phyloP scores from a whole-genome alignment of 192 early-diverging fungal genomes.

The Podila horticola region DNA sequence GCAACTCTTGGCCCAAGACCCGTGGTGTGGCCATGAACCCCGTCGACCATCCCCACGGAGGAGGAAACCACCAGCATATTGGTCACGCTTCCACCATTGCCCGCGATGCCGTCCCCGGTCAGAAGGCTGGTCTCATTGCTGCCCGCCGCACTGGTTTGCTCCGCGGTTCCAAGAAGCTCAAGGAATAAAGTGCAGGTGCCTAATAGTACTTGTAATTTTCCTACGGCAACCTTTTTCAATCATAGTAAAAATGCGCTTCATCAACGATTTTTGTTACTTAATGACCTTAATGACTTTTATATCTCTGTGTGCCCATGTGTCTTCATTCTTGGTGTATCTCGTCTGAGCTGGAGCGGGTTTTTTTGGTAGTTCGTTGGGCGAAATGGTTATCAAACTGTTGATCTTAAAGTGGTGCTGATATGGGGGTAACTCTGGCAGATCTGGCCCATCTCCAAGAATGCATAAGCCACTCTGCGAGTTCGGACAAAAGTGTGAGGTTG shows the following conservation, averaged over 20 bases:
- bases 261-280: background rate
- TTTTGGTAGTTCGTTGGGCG: background rate
- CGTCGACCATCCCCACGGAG: conserved; percentile 72
- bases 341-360: too few relatives aligned
- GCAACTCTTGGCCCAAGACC: conserved; percentile 99
- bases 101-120: conserved; percentile 93
- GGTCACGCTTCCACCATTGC: conserved; percentile 99
- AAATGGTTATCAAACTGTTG: background rate
- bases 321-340: background rate
- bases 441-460: background rate
- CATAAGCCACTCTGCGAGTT: background rate
- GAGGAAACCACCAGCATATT: conserved; percentile 99
- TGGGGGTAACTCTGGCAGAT: background rate
- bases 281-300: background rate
- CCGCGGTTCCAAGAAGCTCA: conserved; percentile 98
- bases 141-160: conserved; percentile 98
- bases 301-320: background rate
- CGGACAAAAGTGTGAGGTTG: background rate
- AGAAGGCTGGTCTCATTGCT: conserved; percentile 93
- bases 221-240: background rate
- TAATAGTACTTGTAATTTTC: background rate
- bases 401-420: background rate
- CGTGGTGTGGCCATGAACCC: conserved; percentile 95
- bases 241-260: background rate
- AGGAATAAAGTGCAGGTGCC: conserved; percentile 65